Evolutionary conservation across 805 yeast genomes (phyloP).

Genomic region (Starmerella bombicola): DNA sequence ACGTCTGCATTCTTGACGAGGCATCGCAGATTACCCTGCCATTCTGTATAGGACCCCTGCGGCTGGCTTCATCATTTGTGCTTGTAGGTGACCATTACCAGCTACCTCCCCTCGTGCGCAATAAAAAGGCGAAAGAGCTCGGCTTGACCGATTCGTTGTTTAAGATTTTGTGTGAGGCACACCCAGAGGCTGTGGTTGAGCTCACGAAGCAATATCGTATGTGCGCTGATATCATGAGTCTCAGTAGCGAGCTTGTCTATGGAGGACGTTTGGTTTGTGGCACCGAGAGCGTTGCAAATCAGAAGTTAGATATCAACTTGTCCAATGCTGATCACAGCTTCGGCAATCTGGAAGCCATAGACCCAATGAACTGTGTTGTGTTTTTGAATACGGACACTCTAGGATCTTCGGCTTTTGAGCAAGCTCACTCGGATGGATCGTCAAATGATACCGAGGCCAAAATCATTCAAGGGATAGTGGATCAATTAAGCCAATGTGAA

Average conservation of each 20-base stretch:
- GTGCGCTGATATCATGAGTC: constrained; percentile 76
- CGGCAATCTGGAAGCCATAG: constrained; percentile 26
- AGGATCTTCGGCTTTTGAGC: constrained; percentile 40
- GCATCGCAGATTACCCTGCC: constrained; percentile 95
- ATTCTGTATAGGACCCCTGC: constrained; percentile 73
- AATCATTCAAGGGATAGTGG: constrained; percentile 49
- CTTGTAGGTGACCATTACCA: constrained; percentile 96
- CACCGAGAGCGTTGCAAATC: constrained; percentile 48
- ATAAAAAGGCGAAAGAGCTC: constrained; percentile 47
- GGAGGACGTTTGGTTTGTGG: constrained; percentile 71
- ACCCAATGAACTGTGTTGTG: constrained; percentile 46
- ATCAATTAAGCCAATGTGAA: constrained; percentile 28
- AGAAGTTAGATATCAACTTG: constrained; percentile 40
- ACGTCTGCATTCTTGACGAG: constrained; percentile 90
- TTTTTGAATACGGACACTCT: constrained; percentile 69
- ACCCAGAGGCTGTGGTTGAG: constrained; percentile 65
- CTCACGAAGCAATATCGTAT: constrained; percentile 79
- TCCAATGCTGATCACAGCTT: constrained; percentile 22
- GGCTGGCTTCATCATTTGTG: constrained; percentile 64
- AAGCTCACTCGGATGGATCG: constrained; percentile 48
- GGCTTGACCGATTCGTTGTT: constrained; percentile 71
- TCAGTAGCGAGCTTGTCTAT: constrained; percentile 71
- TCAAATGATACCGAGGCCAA: constrained; percentile 65
- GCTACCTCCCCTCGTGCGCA: constrained; percentile 74
- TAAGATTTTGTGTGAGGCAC: constrained; percentile 53